Evolutionary conservation across 768 basidiomycete species (phyloP).

Genomic region (Lactarius indigo): DNA sequence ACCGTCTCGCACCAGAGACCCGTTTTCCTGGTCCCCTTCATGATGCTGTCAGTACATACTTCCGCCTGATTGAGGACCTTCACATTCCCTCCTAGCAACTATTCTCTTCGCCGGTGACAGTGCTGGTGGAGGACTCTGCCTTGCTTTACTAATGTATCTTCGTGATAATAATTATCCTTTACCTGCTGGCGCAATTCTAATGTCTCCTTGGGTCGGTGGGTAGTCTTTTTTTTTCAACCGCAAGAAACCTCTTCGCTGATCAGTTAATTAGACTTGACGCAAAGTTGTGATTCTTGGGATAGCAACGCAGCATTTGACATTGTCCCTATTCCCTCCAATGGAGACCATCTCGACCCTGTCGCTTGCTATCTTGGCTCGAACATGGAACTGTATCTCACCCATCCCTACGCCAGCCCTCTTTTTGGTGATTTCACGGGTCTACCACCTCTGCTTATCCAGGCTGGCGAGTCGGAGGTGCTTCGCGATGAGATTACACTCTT

Average conservation of each 20-base stretch:
- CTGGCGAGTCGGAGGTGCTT: slow-evolving; percentile 93
- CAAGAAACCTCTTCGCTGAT: slow-evolving; percentile 3
- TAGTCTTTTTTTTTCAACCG: slow-evolving; percentile 25
- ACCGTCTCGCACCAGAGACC: slow-evolving; percentile 94
- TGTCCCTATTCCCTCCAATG: slow-evolving; percentile 63
- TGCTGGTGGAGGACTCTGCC: slow-evolving; percentile 84
- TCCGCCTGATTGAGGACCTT: slow-evolving; percentile 83
- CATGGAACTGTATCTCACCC: slow-evolving; percentile 80
- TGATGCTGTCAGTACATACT: slow-evolving; percentile 83
- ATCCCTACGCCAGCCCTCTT: slow-evolving; percentile 93
- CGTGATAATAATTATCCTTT: slow-evolving; percentile 85
- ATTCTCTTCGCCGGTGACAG: slow-evolving; percentile 89
- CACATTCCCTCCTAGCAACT: slow-evolving; percentile 90
- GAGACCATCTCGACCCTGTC: slow-evolving; percentile 90
- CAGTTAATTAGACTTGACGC: slow-evolving; percentile 68
- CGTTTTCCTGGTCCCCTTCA: slow-evolving; percentile 86
- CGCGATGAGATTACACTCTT: slow-evolving; percentile 89
- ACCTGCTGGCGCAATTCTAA: slow-evolving; percentile 80
- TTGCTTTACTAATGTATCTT: slow-evolving; percentile 89
- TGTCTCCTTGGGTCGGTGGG: slow-evolving; percentile 96
- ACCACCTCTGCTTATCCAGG: slow-evolving; percentile 88
- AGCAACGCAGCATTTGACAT: slow-evolving; percentile 87
- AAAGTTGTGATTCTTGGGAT: slow-evolving; percentile 98
- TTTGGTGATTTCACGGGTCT: slow-evolving; percentile 87
- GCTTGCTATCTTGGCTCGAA: slow-evolving; percentile 87